Evolutionary conservation across 192 early-diverging fungal species (phyloP).

Genomic region (Haplosporangium gracile): DNA sequence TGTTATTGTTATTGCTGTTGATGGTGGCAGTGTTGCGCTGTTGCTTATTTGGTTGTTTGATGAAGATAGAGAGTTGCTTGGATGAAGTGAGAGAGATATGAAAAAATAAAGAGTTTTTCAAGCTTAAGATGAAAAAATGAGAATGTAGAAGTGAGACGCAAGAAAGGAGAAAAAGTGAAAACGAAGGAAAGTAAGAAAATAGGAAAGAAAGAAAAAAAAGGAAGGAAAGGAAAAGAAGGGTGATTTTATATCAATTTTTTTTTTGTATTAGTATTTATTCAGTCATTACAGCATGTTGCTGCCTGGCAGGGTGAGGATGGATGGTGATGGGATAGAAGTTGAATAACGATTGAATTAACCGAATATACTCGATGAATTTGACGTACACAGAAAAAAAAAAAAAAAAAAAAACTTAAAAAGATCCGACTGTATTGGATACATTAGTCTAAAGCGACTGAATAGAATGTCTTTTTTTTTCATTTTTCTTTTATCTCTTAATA

Average conservation of each 20-base stretch:
- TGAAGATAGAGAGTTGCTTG: not conserved
- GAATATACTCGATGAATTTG: not conserved
- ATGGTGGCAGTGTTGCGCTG: not conserved
- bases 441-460: not conserved
- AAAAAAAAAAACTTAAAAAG: too few relatives aligned
- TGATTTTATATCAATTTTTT: constrained; percentile 23
- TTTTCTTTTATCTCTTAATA: not conserved
- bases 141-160: not conserved
- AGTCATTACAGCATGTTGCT: too few relatives aligned
- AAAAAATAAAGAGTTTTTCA: not conserved
- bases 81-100: not conserved
- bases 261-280: not conserved
- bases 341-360: constrained; percentile 12
- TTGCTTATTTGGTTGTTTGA: not conserved
- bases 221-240: not conserved
- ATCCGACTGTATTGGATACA: not conserved
- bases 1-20: not conserved
- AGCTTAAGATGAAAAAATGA: not conserved
- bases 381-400: not conserved
- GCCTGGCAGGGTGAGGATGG: not conserved
- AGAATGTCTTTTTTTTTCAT: not conserved
- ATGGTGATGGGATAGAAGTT: constrained; percentile 4
- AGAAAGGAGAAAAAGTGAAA: not conserved
- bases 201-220: not conserved
- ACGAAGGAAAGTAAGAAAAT: not conserved